Percentiles rank a stretch among this genome's conserved stretches.
Conservation (phyloP, 257 asterid species). For the Ajuga chamaepitys region DNA sequence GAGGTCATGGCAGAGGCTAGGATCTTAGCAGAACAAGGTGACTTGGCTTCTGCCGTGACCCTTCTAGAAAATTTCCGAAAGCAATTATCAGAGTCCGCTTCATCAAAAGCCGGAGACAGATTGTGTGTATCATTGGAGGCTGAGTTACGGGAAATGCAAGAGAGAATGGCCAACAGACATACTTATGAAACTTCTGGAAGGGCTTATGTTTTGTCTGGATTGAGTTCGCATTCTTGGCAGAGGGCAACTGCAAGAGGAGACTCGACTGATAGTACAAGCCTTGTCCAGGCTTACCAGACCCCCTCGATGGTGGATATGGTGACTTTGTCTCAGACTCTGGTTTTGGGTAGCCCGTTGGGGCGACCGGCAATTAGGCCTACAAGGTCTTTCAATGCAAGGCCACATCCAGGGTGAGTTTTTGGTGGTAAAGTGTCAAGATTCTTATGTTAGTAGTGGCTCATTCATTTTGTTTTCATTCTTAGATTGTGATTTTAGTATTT, state of each 20-base stretch:
- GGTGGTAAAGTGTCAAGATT: neutral
- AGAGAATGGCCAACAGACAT: conserved; percentile 68
- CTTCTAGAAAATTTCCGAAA: conserved; percentile 49
- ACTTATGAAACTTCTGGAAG: conserved; percentile 75
- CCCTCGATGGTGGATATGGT: conserved; percentile 94
- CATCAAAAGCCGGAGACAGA: conserved; percentile 58
- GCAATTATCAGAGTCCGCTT: conserved; percentile 39
- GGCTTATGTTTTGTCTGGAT: conserved; percentile 84
- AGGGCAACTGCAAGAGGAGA: conserved; percentile 94
- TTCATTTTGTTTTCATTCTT: conserved; percentile 16
- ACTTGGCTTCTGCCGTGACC: conserved; percentile 47
- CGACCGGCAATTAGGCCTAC: conserved; percentile 35
- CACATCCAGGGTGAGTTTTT: conserved; percentile 46
- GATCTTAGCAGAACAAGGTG: conserved; percentile 65
- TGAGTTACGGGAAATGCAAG: conserved; percentile 78
- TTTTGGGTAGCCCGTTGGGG: conserved; percentile 34
- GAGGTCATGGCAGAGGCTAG: conserved; percentile 80
- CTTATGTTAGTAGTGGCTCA: neutral
- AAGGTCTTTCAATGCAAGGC: conserved; percentile 35
- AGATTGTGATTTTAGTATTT: neutral
- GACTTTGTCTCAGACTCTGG: conserved; percentile 64
- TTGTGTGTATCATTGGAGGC: conserved; percentile 52
- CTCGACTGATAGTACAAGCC: conserved; percentile 60
- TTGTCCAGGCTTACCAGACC: conserved; percentile 74
- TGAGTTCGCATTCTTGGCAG: conserved; percentile 96